Conservation (phyloP, 805 yeast species). For the Candida insectalens region DNA sequence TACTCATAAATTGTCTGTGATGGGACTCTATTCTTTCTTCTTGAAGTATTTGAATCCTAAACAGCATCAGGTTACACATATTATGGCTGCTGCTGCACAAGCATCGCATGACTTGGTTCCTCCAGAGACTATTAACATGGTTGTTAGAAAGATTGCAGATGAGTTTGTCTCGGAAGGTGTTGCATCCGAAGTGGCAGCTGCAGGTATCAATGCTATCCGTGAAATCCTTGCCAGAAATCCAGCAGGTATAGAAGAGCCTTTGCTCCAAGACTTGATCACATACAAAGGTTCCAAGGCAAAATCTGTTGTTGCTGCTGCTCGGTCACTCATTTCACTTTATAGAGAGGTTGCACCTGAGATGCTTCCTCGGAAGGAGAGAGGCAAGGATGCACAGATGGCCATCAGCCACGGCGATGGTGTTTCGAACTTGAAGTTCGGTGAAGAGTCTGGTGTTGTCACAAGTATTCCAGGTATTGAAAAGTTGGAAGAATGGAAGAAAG, state of each 20-base stretch:
- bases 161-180: conserved; percentile 99
- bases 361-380: conserved; percentile 85
- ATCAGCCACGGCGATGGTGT: conserved; percentile 39
- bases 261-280: conserved; percentile 81
- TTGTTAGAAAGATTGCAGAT: conserved; percentile 88
- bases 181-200: conserved; percentile 95
- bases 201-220: conserved; percentile 91
- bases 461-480: conserved; percentile 89
- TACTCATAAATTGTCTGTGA: conserved; percentile 82
- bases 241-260: conserved; percentile 78
- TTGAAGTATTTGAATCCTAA: conserved; percentile 89
- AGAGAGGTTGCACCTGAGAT: conserved; percentile 96
- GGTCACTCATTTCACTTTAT: conserved; percentile 73
- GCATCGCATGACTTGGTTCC: conserved; percentile 96
- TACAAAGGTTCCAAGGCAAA: conserved; percentile 92
- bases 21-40: conserved; percentile 84
- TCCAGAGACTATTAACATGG: conserved; percentile 75
- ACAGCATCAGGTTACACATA: conserved; percentile 88
- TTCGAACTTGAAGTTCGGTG: conserved; percentile 54
- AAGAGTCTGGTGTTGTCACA: conserved; percentile 50
- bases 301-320: conserved; percentile 91
- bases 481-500: conserved; percentile 75
- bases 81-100: conserved; percentile 96
- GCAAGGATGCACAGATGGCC: conserved; percentile 83
- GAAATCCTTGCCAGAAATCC: conserved; percentile 93